Percentiles rank a stretch among this genome's conserved stretches.
Evolutionary conservation across 208 protist genomes (phyloP).

Genomic region (Trypanosoma lewisi): DNA sequence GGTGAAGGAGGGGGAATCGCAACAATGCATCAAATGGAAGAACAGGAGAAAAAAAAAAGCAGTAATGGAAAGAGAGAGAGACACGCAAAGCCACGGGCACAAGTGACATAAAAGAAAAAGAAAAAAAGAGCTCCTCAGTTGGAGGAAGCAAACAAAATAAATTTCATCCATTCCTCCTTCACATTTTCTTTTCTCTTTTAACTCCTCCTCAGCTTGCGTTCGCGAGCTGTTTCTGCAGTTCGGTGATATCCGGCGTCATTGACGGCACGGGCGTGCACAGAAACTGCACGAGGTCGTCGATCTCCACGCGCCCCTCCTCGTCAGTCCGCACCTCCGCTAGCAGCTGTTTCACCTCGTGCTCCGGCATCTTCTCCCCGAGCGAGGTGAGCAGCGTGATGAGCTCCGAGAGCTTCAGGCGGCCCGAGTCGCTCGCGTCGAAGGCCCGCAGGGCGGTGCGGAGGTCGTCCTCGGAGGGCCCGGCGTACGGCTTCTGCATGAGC

Average conservation of each 20-base stretch:
- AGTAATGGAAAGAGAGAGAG: too few relatives aligned
- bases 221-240: conserved; percentile 80
- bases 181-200: neutral
- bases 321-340: conserved; percentile 74
- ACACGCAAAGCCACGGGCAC: too few relatives aligned
- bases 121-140: neutral
- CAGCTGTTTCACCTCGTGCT: conserved; percentile 80
- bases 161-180: neutral
- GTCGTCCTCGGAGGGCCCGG: conserved; percentile 84
- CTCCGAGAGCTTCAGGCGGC: conserved; percentile 66
- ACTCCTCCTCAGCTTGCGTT: conserved; percentile 14
- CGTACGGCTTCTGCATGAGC: conserved; percentile 88
- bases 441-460: conserved; percentile 77
- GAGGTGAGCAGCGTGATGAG: conserved; percentile 83
- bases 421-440: conserved; percentile 77
- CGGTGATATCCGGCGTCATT: conserved; percentile 81
- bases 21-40: too few relatives aligned
- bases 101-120: neutral
- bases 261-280: conserved; percentile 85
- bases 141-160: neutral
- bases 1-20: too few relatives aligned
- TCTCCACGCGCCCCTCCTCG: conserved; percentile 69
- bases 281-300: conserved; percentile 80
- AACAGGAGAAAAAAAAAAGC: too few relatives aligned
- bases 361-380: conserved; percentile 88